Conservation (phyloP, 73 alveolate genomes). For the Chromera velia region DNA sequence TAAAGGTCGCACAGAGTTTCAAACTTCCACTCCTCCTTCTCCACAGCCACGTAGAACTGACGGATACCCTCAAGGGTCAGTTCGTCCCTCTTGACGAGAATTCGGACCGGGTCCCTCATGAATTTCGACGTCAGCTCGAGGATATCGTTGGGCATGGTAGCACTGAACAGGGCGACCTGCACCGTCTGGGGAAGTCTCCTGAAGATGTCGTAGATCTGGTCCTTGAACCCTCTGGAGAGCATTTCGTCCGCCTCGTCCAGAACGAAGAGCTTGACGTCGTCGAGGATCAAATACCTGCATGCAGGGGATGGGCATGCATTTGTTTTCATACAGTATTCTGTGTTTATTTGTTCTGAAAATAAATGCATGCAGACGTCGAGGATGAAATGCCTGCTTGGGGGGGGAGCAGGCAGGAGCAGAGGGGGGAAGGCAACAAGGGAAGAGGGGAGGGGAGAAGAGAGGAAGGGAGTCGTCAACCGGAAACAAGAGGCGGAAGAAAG, state of each 20-base stretch:
- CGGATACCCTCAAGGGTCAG: constrained; percentile 94
- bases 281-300: constrained; percentile 33
- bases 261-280: constrained; percentile 55
- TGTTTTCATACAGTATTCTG: too few species aligned
- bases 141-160: constrained; percentile 90
- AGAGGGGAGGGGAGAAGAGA: too few species aligned
- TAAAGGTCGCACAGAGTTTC: constrained; percentile 90
- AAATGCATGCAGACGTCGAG: too few species aligned
- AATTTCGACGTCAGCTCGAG: constrained; percentile 73
- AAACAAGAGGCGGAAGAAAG: too few species aligned
- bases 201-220: constrained; percentile 83
- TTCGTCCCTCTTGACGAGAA: constrained; percentile 68
- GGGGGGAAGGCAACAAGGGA: too few species aligned
- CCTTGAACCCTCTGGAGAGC: constrained; percentile 91
- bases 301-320: too few species aligned
- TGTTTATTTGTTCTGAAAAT: too few species aligned
- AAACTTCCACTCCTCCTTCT: constrained; percentile 79
- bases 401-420: too few species aligned
- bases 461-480: too few species aligned
- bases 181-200: constrained; percentile 72
- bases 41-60: constrained; percentile 82
- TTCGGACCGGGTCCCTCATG: constrained; percentile 79
- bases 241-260: constrained; percentile 97
- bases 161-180: constrained; percentile 84
- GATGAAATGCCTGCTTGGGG: too few species aligned